Evolutionary conservation across 768 basidiomycete species (phyloP), one percentile per base, ranked within the genome.

Genomic region (Boletus edulis): DNA sequence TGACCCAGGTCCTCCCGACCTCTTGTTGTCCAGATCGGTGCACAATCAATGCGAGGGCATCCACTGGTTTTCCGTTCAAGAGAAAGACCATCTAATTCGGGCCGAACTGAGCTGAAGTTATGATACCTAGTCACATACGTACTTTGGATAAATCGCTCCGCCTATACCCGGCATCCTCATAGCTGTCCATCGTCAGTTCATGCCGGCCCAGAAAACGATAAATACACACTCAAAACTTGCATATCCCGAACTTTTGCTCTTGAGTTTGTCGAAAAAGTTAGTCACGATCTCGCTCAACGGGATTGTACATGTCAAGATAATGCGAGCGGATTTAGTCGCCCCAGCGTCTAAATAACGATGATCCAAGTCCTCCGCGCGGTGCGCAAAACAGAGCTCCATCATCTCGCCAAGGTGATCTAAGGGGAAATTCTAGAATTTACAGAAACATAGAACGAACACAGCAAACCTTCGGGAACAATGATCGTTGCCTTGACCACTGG

Each of bases 401-500:
- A 99, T 94, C 43, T 89, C 88, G 9, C 96, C 96, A 34, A 97
- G 85, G 67, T 94, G 95, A 58, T 92, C 94, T 94, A 61, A 29
- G 45, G 46, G 38, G 41, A 57, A 49, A 44, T 3, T 47, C 9
- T 34, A 54, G 34, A 34, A 5, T 2, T 22, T 12, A 35, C 24
- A 37, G 20, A 42, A 52, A 29, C 11, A 13, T 22, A 17, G 27
- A 5, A 51, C 0, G n/a, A 31, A 47, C 14, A 14, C 8, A 2
- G 15, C 74, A 54, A 57, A 92, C 91, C 90, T 79, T 96, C 87
- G 4, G 97, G 97, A 20, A 94, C 88, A 59, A 98, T 91, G 65
- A 99, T 95, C 1, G 89, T 89, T 11, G 95, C 94, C 59, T 87
- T 89, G 41, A 98, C 94, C 51, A 94, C 81, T 0, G 97, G 97